phyloP scores from a whole-genome alignment of 495 filamentous ascomycete genomes.

The Penicillium angulare region DNA sequence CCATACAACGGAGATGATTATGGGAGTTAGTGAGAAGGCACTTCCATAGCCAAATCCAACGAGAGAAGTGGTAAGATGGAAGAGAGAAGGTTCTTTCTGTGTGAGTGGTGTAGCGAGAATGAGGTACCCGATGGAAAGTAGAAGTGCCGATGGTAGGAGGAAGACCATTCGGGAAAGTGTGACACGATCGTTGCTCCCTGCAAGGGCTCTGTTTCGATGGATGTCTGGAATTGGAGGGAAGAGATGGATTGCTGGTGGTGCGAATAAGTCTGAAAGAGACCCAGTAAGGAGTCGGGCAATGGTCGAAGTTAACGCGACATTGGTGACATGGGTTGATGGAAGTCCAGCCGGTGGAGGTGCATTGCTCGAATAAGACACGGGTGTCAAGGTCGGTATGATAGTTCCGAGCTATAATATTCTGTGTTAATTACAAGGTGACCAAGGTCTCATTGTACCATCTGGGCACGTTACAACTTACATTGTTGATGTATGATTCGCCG shows the following conservation, averaged over 20 bases:
- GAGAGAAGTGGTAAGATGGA: conserved; percentile 75
- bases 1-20: conserved; percentile 93
- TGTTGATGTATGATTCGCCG: conserved; percentile 96
- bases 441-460: too few relatives aligned
- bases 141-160: conserved; percentile 68
- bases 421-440: background rate
- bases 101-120: conserved; percentile 70
- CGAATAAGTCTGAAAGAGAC: conserved; percentile 81
- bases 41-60: conserved; percentile 92
- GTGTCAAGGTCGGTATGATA: conserved; percentile 81
- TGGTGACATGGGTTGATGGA: conserved; percentile 87
- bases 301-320: conserved; percentile 88
- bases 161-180: conserved; percentile 76
- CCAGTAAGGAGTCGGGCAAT: conserved; percentile 81
- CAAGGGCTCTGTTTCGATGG: conserved; percentile 22
- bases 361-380: conserved; percentile 47
- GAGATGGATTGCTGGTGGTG: conserved; percentile 56
- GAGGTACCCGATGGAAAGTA: conserved; percentile 75
- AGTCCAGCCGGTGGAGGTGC: conserved; percentile 58
- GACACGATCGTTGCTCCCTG: conserved; percentile 32
- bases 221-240: conserved; percentile 34
- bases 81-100: conserved; percentile 63
- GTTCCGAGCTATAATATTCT: conserved; percentile 70
- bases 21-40: conserved; percentile 82
- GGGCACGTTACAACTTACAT: conserved; percentile 48